These are phyloP conservation scores for Didymella glomerata DNA, from an alignment of 2,329 filamentous ascomycete genomes.

Conservation along the genomic window DNA sequence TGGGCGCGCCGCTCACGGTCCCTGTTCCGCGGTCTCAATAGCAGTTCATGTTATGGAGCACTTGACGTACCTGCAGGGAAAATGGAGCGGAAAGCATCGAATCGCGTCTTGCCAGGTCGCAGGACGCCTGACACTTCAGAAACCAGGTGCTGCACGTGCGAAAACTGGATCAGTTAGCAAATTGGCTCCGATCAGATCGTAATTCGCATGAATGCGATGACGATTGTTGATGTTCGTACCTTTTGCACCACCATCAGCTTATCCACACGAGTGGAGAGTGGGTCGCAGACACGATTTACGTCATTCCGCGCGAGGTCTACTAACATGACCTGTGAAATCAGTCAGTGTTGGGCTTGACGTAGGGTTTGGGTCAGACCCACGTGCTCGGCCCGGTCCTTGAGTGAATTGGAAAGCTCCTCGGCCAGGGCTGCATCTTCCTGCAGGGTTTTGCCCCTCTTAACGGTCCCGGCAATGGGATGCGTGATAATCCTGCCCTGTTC, in stretches of 20 bases:
- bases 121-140: constrained; percentile 95
- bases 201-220: constrained; percentile 17
- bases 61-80: constrained; percentile 79
- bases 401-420: constrained; percentile 75
- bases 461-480: constrained; percentile 95
- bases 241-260: constrained; percentile 77
- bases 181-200: constrained; percentile 7
- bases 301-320: constrained; percentile 97
- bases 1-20: constrained; percentile 93
- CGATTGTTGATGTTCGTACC: constrained; percentile 30
- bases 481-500: constrained; percentile 89
- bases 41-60: constrained; percentile 19
- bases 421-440: constrained; percentile 85
- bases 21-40: constrained; percentile 33
- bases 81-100: constrained; percentile 94
- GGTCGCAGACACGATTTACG: constrained; percentile 94
- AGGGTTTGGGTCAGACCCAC: constrained; percentile 28
- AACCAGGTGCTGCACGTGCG: constrained; percentile 95
- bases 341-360: constrained; percentile 54
- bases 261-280: constrained; percentile 87
- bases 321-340: constrained; percentile 81
- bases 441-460: constrained; percentile 81
- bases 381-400: constrained; percentile 75
- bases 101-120: constrained; percentile 82
- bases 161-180: constrained; percentile 67